Evolutionary conservation across 495 filamentous ascomycete genomes (phyloP), one percentile per base, ranked within the genome.

Genomic region (Talaromyces borbonicus): DNA sequence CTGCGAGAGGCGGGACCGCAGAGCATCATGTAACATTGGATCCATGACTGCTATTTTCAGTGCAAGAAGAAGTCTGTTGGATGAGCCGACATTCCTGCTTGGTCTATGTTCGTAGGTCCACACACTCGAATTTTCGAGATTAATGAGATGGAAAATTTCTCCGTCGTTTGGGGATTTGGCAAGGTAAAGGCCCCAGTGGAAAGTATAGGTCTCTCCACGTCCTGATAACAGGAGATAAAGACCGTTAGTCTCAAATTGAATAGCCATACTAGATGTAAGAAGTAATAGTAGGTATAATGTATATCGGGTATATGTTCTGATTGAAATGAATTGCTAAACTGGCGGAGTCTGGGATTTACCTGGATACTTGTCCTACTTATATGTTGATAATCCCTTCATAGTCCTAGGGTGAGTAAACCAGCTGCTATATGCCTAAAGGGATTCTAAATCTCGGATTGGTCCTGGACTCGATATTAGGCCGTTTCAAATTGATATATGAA

Each of bases 131-230:
- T 35, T 30, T 0, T 43, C 5, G 1, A 48, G 42, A 45, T 61
- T 58, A 25, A 48, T 52, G 9, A 55, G 43, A 37, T 53, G 50
- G 37, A 48, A 55, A 7, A 44, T 27, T n/a, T 16, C 42, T 3
- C 56, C 58, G 2, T 32, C 36, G 4, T 30, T 48, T 23, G 32
- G 16, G 8, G 52, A 29, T n/a, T 35, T 49, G 5, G 52, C 43
- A 22, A 61, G 58, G 31, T 53, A 58, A 5, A 61, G 31, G 22
- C 47, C 42, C 58, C 56, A 61, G 16, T 58, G 51, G 38, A 61
- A 56, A 11, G 25, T 36, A 26, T 52, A 54, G 24, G 25, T 44
- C 29, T 45, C 29, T n/a, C 53, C 53, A 18, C 53, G 49, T 26
- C 55, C 56, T 1, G 52, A 45, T 11, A 58, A 48, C 43, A 55